Conservation (phyloP, 1,284 basidiomycete species). For the Athelia psychrophila region DNA sequence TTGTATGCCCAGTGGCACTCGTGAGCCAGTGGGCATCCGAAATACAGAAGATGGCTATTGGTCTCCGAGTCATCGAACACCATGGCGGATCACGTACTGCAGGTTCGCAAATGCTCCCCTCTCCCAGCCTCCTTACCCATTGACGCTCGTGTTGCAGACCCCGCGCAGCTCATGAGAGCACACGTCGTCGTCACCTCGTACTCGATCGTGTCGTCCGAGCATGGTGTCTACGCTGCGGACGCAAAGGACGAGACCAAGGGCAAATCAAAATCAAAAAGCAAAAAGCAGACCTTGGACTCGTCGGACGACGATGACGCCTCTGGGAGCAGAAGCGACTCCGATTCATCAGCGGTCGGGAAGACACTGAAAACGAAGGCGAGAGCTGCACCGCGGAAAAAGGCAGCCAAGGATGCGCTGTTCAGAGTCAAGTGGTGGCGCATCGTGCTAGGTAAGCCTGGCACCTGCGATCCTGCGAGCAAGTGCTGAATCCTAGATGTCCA, state of each 20-base stretch:
- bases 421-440: slow-evolving; percentile 82
- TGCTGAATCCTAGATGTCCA: slow-evolving; percentile 3
- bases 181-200: slow-evolving; percentile 89
- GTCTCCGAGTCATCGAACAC: slow-evolving; percentile 75
- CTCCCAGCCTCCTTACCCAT: background rate
- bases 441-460: slow-evolving; percentile 62
- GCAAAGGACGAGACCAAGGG: slow-evolving; percentile 51
- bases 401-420: slow-evolving; percentile 70
- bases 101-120: slow-evolving; percentile 38
- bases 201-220: slow-evolving; percentile 74
- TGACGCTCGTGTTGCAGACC: slow-evolving; percentile 42
- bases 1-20: slow-evolving; percentile 81
- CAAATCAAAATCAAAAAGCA: slow-evolving; percentile 24
- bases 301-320: slow-evolving; percentile 13
- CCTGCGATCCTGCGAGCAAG: background rate
- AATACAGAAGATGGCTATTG: slow-evolving; percentile 73
- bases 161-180: slow-evolving; percentile 51
- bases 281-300: slow-evolving; percentile 27
- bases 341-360: slow-evolving; percentile 36
- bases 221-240: slow-evolving; percentile 43
- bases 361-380: slow-evolving; percentile 37
- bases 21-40: slow-evolving; percentile 93
- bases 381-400: slow-evolving; percentile 23
- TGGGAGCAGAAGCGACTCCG: slow-evolving; percentile 37
- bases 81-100: slow-evolving; percentile 75